phyloP scores from a whole-genome alignment of 2,329 filamentous ascomycete species.

The Ophiocordyceps robertsii region DNA sequence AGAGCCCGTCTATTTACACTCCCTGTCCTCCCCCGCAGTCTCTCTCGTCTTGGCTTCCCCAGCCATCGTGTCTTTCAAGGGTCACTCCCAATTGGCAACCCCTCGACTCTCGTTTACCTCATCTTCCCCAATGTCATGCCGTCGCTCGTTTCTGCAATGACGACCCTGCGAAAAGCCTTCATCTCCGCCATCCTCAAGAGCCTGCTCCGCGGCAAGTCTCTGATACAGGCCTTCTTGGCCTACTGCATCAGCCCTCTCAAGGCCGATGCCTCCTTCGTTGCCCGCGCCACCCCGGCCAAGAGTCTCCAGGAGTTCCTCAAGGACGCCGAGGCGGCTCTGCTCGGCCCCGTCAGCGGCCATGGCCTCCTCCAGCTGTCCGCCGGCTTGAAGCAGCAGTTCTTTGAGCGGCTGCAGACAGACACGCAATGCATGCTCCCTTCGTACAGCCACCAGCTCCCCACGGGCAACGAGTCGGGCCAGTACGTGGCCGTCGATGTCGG shows the following conservation, averaged over 20 bases:
- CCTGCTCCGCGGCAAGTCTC: constrained; percentile 43
- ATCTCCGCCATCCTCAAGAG: constrained; percentile 42
- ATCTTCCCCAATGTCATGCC: constrained; percentile 24
- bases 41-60: not conserved
- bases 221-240: constrained; percentile 42
- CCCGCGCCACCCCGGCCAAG: constrained; percentile 9
- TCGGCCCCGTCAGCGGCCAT: constrained; percentile 31
- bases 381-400: constrained; percentile 40
- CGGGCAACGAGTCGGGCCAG: constrained; percentile 43
- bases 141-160: constrained; percentile 43
- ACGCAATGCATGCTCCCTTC: constrained; percentile 51
- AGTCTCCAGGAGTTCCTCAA: constrained; percentile 38
- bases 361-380: constrained; percentile 31
- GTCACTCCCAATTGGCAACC: not conserved
- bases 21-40: not conserved
- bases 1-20: not conserved
- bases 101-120: not conserved
- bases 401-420: constrained; percentile 36
- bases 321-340: constrained; percentile 39
- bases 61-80: not conserved
- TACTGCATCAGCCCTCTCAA: constrained; percentile 35
- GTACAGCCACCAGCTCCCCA: constrained; percentile 50
- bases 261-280: constrained; percentile 14
- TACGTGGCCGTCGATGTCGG: constrained; percentile 56
- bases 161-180: constrained; percentile 39